Conservation (phyloP, 2,329 filamentous ascomycete genomes). For the Cercospora sp. region DNA sequence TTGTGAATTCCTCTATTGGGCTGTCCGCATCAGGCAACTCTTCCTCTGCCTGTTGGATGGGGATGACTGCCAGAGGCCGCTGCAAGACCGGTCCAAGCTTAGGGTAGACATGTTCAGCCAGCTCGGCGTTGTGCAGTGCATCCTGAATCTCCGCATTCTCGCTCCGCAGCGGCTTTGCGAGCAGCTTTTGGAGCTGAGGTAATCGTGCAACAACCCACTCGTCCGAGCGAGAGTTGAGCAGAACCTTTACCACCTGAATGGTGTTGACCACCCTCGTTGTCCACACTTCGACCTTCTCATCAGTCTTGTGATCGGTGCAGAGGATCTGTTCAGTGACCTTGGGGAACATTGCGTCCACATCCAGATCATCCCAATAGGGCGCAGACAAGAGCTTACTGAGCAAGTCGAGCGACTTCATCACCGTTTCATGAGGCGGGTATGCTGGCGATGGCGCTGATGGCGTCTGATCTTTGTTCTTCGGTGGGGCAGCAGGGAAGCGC, state of each 20-base stretch:
- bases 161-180: constrained; percentile 85
- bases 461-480: constrained; percentile 58
- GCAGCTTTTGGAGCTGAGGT: constrained; percentile 74
- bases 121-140: constrained; percentile 75
- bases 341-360: constrained; percentile 79
- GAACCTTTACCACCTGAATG: constrained; percentile 84
- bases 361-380: constrained; percentile 86
- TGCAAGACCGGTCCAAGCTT: constrained; percentile 71
- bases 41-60: constrained; percentile 71
- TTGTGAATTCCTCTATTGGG: constrained; percentile 82
- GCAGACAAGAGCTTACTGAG: constrained; percentile 82
- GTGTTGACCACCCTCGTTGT: constrained; percentile 89
- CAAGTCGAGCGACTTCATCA: constrained; percentile 79
- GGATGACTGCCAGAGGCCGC: constrained; percentile 84
- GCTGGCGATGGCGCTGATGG: constrained; percentile 39
- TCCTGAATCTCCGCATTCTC: constrained; percentile 93
- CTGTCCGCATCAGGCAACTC: constrained; percentile 69
- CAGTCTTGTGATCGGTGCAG: constrained; percentile 64
- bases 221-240: constrained; percentile 82
- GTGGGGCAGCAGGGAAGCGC: constrained; percentile 70
- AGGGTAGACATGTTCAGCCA: constrained; percentile 63
- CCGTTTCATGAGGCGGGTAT: constrained; percentile 65
- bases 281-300: constrained; percentile 65
- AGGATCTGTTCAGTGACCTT: constrained; percentile 87
- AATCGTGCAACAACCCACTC: constrained; percentile 87